These are phyloP conservation scores for Trametes polyzona DNA, from an alignment of 1,284 basidiomycete species.

Conservation along the genomic window DNA sequence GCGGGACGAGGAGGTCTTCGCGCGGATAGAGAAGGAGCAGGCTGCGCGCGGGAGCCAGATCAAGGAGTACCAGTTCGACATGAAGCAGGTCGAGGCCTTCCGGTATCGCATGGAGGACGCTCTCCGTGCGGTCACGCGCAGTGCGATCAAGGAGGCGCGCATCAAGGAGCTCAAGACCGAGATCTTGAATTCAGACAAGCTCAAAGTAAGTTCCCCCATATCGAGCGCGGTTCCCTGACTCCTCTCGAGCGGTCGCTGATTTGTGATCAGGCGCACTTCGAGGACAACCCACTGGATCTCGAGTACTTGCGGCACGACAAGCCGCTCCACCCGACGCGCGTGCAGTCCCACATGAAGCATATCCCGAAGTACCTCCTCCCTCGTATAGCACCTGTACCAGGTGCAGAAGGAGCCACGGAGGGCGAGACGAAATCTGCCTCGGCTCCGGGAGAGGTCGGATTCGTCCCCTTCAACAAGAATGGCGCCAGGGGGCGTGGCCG, in stretches of 20 bases:
- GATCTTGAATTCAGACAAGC: conserved; percentile 92
- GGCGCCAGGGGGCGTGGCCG: conserved; percentile 44
- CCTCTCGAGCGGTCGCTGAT: not conserved
- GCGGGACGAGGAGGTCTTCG: conserved; percentile 80
- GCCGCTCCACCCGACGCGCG: conserved; percentile 84
- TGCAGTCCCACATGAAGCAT: conserved; percentile 95
- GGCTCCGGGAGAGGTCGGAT: conserved; percentile 44
- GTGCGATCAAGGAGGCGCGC: conserved; percentile 88
- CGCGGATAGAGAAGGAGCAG: conserved; percentile 77
- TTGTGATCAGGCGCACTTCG: conserved; percentile 90
- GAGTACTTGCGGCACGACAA: conserved; percentile 96
- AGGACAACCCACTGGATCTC: conserved; percentile 94
- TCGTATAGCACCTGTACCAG: conserved; percentile 62
- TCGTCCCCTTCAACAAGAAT: conserved; percentile 75
- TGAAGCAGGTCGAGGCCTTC: conserved; percentile 97
- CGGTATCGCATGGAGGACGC: conserved; percentile 98
- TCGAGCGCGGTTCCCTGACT: not conserved
- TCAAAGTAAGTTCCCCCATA: conserved; percentile 79
- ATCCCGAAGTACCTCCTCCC: conserved; percentile 95
- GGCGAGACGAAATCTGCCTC: conserved; percentile 23
- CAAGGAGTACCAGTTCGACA: conserved; percentile 92
- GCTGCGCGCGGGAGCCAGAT: conserved; percentile 75
- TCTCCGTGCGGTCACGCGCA: conserved; percentile 85
- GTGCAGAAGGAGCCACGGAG: conserved; percentile 38
- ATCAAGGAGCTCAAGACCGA: conserved; percentile 95